Base-by-base conservation (phyloP, 495 filamentous ascomycete species). In the Penicillium parvum region DNA sequence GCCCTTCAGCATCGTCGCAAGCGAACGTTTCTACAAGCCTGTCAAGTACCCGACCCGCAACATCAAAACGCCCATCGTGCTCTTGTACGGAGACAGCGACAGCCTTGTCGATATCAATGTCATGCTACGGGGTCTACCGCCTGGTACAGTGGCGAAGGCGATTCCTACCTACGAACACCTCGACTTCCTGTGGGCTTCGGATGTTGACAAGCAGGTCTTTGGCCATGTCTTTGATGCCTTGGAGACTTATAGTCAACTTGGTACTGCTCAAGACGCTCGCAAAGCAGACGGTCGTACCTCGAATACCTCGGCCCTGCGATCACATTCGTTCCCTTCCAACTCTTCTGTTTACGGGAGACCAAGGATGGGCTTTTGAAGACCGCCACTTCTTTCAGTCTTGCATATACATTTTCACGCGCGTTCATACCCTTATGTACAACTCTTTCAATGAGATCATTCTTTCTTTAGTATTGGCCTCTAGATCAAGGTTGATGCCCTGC, bases 1-100 rank as follows among this genome's bases (percentile, higher is more conserved):
- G 3, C 78, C 79, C 1, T 66, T 87, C 32, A 73, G 71, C 34
- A 46, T 81, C 19, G 73, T 73, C 7, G 74, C 70, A 22, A 82
- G 73, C 46, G 72, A 75, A 32, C 72, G 74, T 10, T 86, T 86
- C 59, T 86, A 87, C 60, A 95, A 96, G 56, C 90, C 96, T 3
- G 90, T 94, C 51, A 90, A 85, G 59, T 98, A 96, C 52, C 92
- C 92, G 6, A 98, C 92, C 0, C 83, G 84, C 42, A 98, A 96
- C 60, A 98, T 98, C 71, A 90, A 86, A 53, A 96, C 92, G 3
- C 92, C 92, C 0, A 86, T 97, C 49, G 87, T 95, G 14, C 74
- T 98, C 0, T 73, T 98, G 8, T 98, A 96, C 52, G 92, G 92
- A 17, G 92, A 88, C 7, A 89, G 79, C 43, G 92, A 98, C 58